Evolutionary conservation across 139 green algal species (phyloP).

Genomic region (Marvania coccoides): DNA sequence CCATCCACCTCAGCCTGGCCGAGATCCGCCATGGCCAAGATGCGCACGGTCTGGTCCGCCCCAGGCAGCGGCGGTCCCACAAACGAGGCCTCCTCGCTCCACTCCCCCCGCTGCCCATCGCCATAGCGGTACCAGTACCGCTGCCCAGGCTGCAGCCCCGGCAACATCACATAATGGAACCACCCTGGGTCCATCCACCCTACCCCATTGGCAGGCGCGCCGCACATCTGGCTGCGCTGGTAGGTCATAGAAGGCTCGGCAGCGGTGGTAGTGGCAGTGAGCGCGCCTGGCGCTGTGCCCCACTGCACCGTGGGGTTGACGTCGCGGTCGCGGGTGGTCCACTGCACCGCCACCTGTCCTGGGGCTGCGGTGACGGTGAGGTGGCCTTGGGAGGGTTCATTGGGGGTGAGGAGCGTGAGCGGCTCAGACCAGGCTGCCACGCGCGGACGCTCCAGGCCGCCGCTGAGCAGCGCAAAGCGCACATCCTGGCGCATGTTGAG

Average conservation of each 20-base stretch:
- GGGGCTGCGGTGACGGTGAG: conserved; percentile 9
- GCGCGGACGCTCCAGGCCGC: conserved; percentile 16
- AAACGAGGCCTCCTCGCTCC: conserved; percentile 14
- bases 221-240: conserved; percentile 40
- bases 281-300: background rate
- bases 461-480: conserved; percentile 16
- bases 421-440: conserved; percentile 13
- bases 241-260: conserved; percentile 16
- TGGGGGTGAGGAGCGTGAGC: background rate
- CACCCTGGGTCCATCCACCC: conserved; percentile 12
- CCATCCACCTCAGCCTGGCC: conserved; percentile 29
- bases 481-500: conserved; percentile 27
- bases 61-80: background rate
- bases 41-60: background rate
- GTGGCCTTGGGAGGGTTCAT: conserved; percentile 13
- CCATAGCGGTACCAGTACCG: conserved; percentile 24
- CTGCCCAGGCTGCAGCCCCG: conserved; percentile 25
- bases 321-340: background rate
- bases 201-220: conserved; percentile 23
- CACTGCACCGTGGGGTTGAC: background rate
- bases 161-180: conserved; percentile 38
- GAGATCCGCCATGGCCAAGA: conserved; percentile 27
- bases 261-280: background rate
- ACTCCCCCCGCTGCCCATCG: background rate
- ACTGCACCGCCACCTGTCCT: conserved; percentile 15